A percentile compares a stretch with the other conserved stretches of the same genome.
These are phyloP conservation scores for Senna tora DNA, from an alignment of 306 rosid species.

Conservation along the genomic window DNA sequence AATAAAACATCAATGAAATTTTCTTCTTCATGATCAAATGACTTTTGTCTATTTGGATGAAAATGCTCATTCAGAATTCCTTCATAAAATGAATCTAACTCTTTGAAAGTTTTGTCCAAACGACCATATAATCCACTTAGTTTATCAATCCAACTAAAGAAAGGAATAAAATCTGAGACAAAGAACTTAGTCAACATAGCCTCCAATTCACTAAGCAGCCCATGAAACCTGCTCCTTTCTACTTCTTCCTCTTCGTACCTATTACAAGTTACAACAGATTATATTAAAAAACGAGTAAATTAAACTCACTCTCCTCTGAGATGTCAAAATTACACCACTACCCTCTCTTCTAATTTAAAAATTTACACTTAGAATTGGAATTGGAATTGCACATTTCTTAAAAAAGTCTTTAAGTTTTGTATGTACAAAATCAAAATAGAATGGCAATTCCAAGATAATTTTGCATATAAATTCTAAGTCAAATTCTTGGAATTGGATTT, in stretches of 20 bases:
- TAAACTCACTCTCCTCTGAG: no score
- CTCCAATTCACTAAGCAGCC: neutral
- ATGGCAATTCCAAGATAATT: no score
- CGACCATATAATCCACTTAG: constrained; percentile 16
- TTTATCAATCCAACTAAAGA: constrained; percentile 19
- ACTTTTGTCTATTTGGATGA: constrained; percentile 16
- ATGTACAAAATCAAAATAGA: no score
- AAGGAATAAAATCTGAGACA: constrained; percentile 12
- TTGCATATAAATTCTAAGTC: no score
- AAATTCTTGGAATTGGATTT: no score
- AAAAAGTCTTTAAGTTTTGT: no score
- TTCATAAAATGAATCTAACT: neutral
- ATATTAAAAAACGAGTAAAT: no score
- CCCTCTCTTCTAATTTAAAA: no score
- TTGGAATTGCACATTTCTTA: no score
- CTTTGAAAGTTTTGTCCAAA: neutral
- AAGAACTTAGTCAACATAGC: neutral
- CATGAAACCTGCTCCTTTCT: constrained; percentile 30
- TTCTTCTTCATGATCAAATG: constrained; percentile 11
- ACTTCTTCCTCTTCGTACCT: constrained; percentile 26
- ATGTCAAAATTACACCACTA: no score
- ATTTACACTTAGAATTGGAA: no score
- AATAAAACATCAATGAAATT: constrained; percentile 25
- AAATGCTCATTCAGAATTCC: constrained; percentile 17
- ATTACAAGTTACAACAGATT: no score